Evolutionary conservation across 108 stramenopile genomes (phyloP), one percentile per base, ranked within the genome.

Genomic region (Nitzschia sp.): DNA sequence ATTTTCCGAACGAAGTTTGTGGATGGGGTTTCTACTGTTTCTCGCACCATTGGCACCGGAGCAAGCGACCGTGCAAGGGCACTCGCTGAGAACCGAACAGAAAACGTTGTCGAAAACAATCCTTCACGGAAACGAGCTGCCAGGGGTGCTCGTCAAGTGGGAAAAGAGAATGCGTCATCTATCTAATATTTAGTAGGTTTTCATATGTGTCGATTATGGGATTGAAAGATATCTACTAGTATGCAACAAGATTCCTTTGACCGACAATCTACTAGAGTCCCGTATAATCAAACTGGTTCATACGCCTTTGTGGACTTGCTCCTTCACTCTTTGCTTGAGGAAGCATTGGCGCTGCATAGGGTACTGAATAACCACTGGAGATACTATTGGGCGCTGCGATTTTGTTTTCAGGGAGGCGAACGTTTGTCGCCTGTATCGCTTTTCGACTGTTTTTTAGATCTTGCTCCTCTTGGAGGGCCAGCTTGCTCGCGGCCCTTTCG

Each of bases 1-100:
- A 98, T 99, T 64, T 99, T 98, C 86, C 83, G 97, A 53, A 99
- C 98, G 0, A 95, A 95, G 75, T 99, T 99, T 71, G 96, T 99
- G 25, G 97, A 99, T 67, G 98, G 98, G 1, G 87, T 97, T 41
- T 97, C 96, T n/a, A 94, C 98, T 26, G 98, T 99, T 8, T 80
- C 90, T 0, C 68, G 98, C 26, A 97, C 97, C 3, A 80, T 96
- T 59, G 94, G 94, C 52, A 78, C 80, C 19, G 90, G 88, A 17
- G 85, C 88, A 14, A 81, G 75, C 60, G 66, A 54, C 24, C 75
- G 80, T 46, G 56, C 77, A 8, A 56, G 80, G 29, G 83, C 77
- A 40, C 72, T 90, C 11, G 64, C 75, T n/a, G 65, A 81, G 8
- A 55, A 77, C 2, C 48, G 63, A 24, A 61, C 44, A 2, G 51